These are phyloP conservation scores for Pyrenochaeta sp. DNA, from an alignment of 2,329 filamentous ascomycete species.

Conservation along the genomic window DNA sequence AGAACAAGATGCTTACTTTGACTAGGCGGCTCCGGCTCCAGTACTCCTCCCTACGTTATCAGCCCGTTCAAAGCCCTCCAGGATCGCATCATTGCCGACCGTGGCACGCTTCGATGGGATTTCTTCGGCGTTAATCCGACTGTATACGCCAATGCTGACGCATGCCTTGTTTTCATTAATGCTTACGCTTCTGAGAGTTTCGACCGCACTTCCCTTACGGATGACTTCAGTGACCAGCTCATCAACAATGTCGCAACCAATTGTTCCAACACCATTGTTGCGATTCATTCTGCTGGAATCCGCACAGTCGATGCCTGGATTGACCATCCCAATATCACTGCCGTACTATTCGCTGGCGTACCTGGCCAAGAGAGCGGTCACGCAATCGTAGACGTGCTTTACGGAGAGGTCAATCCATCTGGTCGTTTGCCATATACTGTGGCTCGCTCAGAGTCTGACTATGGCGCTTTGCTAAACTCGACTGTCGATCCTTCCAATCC, in stretches of 20 bases:
- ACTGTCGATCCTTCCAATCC: slow-evolving; percentile 24
- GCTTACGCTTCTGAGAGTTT: slow-evolving; percentile 52
- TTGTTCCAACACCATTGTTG: slow-evolving; percentile 61
- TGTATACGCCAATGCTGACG: slow-evolving; percentile 48
- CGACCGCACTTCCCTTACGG: slow-evolving; percentile 33
- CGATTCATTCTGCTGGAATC: slow-evolving; percentile 59
- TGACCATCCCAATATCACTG: slow-evolving; percentile 78
- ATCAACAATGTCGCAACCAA: slow-evolving; percentile 56
- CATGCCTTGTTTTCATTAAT: slow-evolving; percentile 67
- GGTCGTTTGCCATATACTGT: too few relatives aligned
- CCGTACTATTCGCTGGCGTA: slow-evolving; percentile 80
- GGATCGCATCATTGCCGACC: slow-evolving; percentile 37
- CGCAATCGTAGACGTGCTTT: slow-evolving; percentile 78
- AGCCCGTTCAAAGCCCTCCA: slow-evolving; percentile 52
- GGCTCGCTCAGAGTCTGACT: too few relatives aligned
- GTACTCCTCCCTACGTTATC: slow-evolving; percentile 51
- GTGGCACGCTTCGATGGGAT: slow-evolving; percentile 47
- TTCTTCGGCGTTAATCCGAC: slow-evolving; percentile 42
- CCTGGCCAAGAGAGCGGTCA: slow-evolving; percentile 85
- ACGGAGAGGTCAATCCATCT: slow-evolving; percentile 75
- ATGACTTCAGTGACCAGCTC: slow-evolving; percentile 38
- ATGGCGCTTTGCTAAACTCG: slow-evolving; percentile 57
- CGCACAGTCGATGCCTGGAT: slow-evolving; percentile 77
- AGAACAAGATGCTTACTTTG: slow-evolving; percentile 28
- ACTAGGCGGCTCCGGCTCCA: slow-evolving; percentile 47